Conservation (phyloP, 2,329 filamentous ascomycete genomes). For the Trichothecium roseum region DNA sequence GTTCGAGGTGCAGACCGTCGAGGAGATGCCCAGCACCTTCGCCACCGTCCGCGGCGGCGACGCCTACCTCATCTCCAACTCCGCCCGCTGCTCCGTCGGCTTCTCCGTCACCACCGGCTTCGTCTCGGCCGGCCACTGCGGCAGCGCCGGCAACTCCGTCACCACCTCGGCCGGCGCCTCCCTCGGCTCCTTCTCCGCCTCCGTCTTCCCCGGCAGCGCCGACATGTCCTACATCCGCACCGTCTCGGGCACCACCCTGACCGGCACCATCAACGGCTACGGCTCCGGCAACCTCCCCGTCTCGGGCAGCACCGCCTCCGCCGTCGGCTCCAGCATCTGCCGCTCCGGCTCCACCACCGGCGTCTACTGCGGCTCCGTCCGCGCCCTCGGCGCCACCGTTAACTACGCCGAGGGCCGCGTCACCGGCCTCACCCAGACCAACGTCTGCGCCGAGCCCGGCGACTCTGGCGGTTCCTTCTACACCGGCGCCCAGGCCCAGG, state of each 20-base stretch:
- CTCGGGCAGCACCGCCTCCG: conserved; percentile 24
- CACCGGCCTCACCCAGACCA: conserved; percentile 28
- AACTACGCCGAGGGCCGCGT: conserved; percentile 26
- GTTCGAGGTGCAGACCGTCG: conserved; percentile 24
- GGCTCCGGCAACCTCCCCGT: conserved; percentile 18
- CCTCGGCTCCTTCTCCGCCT: conserved; percentile 24
- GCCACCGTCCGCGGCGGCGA: conserved; percentile 24
- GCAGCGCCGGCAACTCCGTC: conserved; percentile 17
- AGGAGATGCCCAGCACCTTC: conserved; percentile 20
- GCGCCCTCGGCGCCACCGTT: conserved; percentile 22
- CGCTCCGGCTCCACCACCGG: conserved; percentile 30
- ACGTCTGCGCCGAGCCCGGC: conserved; percentile 28
- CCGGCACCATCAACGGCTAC: conserved; percentile 23
- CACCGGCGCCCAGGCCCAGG: conserved; percentile 28
- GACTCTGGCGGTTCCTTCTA: conserved; percentile 30
- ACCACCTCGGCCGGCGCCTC: conserved; percentile 19
- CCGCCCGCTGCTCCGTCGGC: conserved; percentile 25
- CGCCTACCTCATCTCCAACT: conserved; percentile 23
- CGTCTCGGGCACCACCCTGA: conserved; percentile 21
- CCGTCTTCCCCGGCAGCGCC: conserved; percentile 26
- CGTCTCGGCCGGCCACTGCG: conserved; percentile 29
- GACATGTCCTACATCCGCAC: conserved; percentile 26
- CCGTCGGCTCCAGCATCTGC: conserved; percentile 25
- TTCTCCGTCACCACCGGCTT: conserved; percentile 29
- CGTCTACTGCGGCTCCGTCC: conserved; percentile 26